Conservation (phyloP, 2,329 filamentous ascomycete genomes). For the Daldinia sp. region DNA sequence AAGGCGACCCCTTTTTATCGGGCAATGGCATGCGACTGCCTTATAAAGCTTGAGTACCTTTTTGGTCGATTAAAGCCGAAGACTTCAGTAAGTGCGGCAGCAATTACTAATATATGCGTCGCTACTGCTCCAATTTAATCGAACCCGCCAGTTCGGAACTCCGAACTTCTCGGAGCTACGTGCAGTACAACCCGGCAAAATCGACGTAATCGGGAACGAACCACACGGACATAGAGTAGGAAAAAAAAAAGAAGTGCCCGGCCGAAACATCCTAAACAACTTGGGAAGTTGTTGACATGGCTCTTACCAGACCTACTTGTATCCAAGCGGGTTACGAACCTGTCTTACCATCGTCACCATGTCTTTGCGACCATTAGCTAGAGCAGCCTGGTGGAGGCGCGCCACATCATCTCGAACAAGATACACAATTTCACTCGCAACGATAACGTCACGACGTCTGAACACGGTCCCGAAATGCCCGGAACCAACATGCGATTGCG, state of each 20-base stretch:
- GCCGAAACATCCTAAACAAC: not conserved
- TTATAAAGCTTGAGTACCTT: not conserved
- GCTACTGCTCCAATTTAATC: slow-evolving; percentile 4
- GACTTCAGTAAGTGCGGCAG: not conserved
- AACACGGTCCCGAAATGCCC: slow-evolving; percentile 72
- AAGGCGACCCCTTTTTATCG: too few relatives aligned
- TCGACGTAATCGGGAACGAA: slow-evolving; percentile 28
- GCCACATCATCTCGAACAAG: slow-evolving; percentile 12
- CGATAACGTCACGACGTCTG: slow-evolving; percentile 29
- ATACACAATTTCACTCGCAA: not conserved
- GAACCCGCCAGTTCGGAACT: slow-evolving; percentile 26
- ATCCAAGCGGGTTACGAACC: slow-evolving; percentile 29
- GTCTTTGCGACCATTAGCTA: slow-evolving; percentile 43
- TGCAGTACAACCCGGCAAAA: slow-evolving; percentile 24
- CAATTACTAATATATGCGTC: slow-evolving; percentile 16
- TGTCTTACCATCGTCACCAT: slow-evolving; percentile 38
- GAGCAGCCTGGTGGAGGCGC: slow-evolving; percentile 28
- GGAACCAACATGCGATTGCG: slow-evolving; percentile 79
- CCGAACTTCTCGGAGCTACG: slow-evolving; percentile 40
- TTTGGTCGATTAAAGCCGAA: not conserved
- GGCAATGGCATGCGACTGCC: not conserved
- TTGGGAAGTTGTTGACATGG: slow-evolving; percentile 31
- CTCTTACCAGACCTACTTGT: slow-evolving; percentile 12
- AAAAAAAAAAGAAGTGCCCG: slow-evolving; percentile 24
- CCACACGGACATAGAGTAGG: slow-evolving; percentile 7